Percentiles rank a stretch among this genome's conserved stretches.
These are phyloP conservation scores for Lagenidium giganteum DNA, from an alignment of 352 stramenopile genomes.

Conservation along the genomic window DNA sequence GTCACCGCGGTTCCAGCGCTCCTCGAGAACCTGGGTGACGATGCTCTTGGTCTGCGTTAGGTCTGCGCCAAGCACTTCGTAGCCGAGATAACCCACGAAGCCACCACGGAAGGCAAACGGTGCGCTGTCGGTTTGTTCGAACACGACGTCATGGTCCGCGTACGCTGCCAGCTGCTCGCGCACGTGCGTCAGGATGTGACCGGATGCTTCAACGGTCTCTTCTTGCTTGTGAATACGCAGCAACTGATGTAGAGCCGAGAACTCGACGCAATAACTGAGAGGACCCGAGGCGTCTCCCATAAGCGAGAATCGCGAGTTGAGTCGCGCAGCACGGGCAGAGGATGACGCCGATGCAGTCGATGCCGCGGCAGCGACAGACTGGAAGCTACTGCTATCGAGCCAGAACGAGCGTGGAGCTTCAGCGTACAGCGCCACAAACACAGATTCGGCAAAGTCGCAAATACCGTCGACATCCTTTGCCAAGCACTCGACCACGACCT, in stretches of 20 bases:
- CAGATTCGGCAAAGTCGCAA: constrained; percentile 34
- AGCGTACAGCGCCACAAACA: constrained; percentile 39
- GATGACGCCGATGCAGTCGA: no score
- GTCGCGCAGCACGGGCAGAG: no score
- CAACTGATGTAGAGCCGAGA: constrained; percentile 26
- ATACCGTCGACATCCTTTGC: constrained; percentile 33
- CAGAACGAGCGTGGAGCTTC: constrained; percentile 46
- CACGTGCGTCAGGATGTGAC: constrained; percentile 30
- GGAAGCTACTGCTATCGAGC: constrained; percentile 66
- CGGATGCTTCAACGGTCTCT: no score
- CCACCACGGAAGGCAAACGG: constrained; percentile 71
- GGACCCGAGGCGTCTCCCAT: constrained; percentile 56
- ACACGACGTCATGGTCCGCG: constrained; percentile 18
- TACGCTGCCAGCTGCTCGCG: constrained; percentile 26
- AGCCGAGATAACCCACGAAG: constrained; percentile 83
- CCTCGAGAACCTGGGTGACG: no score
- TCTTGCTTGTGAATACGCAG: constrained; percentile 29
- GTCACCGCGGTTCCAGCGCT: no score
- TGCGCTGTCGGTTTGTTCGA: constrained; percentile 5
- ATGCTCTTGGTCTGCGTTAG: no score
- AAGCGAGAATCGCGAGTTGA: constrained; percentile 36
- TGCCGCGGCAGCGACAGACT: no score
- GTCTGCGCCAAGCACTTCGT: constrained; percentile 47
- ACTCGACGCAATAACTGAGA: constrained; percentile 45
- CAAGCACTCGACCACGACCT: constrained; percentile 33